A percentile compares a stretch with the other conserved stretches of the same genome.
These are phyloP conservation scores for Przewalskia tangutica DNA, from an alignment of 257 asterid genomes.

Conservation along the genomic window DNA sequence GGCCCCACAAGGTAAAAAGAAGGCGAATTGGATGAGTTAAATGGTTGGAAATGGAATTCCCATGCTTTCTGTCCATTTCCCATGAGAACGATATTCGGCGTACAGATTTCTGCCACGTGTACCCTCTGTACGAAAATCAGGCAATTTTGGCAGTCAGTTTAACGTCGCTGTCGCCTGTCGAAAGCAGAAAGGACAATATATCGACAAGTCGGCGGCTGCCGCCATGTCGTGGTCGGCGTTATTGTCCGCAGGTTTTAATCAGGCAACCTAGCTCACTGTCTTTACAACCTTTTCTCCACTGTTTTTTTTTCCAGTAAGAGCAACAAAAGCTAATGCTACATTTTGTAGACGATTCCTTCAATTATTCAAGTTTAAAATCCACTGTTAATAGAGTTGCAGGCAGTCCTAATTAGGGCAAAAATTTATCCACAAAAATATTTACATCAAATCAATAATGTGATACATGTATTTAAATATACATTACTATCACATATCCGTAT, in stretches of 20 bases:
- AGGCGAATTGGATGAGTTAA: neutral
- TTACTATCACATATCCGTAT: too few species aligned
- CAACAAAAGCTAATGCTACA: neutral
- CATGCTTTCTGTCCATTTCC: constrained; percentile 31
- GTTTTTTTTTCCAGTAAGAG: neutral
- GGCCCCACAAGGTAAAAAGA: neutral
- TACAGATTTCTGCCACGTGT: constrained; percentile 24
- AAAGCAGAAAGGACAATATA: neutral
- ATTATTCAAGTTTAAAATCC: neutral
- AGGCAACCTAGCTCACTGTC: neutral
- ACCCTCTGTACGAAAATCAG: neutral
- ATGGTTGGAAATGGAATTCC: constrained; percentile 43
- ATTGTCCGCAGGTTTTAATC: constrained; percentile 13
- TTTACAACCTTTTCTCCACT: neutral
- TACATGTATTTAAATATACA: too few species aligned
- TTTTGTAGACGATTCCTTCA: neutral
- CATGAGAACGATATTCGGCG: constrained; percentile 15
- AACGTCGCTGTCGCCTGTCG: constrained; percentile 55
- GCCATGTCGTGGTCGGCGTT: constrained; percentile 33
- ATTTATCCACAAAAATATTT: neutral
- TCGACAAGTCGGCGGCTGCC: constrained; percentile 61
- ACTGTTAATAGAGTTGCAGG: neutral
- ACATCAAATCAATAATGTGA: too few species aligned
- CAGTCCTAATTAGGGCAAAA: neutral
- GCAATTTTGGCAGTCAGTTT: constrained; percentile 15